phyloP scores from a whole-genome alignment of 2,329 filamentous ascomycete species.

The Cordyceps cateniannulata region DNA sequence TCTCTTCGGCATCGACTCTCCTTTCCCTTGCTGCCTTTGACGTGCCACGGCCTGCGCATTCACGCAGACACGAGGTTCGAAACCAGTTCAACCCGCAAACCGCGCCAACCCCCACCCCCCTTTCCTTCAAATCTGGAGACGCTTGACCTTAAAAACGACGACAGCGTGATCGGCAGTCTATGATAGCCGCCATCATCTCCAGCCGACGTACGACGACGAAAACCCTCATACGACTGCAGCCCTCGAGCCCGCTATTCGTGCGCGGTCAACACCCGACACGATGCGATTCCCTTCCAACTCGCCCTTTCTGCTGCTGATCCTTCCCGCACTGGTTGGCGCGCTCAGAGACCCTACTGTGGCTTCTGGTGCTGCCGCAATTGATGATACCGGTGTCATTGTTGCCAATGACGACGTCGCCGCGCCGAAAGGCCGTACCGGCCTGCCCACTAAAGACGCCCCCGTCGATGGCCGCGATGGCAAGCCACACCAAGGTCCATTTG shows the following conservation, averaged over 20 bases:
- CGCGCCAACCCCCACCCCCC: neutral
- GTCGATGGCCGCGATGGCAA: slow-evolving; percentile 92
- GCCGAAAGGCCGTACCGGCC: slow-evolving; percentile 28
- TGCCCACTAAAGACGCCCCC: slow-evolving; percentile 67
- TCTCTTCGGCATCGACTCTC: neutral
- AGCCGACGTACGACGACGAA: neutral
- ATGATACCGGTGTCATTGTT: slow-evolving; percentile 4
- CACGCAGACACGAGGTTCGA: neutral
- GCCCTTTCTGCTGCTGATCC: slow-evolving; percentile 48
- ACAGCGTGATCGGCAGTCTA: neutral
- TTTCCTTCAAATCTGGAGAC: neutral
- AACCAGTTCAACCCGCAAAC: neutral
- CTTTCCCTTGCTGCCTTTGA: neutral
- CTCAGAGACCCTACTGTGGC: slow-evolving; percentile 21
- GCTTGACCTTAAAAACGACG: neutral
- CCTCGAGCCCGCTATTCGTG: neutral
- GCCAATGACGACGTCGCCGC: slow-evolving; percentile 22
- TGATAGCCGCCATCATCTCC: neutral
- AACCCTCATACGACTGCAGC: neutral
- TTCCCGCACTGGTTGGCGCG: slow-evolving; percentile 42
- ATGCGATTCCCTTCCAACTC: slow-evolving; percentile 51
- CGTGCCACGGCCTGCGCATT: neutral
- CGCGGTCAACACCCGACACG: slow-evolving; percentile 16
- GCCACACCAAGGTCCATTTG: slow-evolving; percentile 80
- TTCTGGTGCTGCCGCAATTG: neutral